These are phyloP conservation scores for Aspergillus latus DNA, from an alignment of 2,329 filamentous ascomycete species.

Conservation along the genomic window DNA sequence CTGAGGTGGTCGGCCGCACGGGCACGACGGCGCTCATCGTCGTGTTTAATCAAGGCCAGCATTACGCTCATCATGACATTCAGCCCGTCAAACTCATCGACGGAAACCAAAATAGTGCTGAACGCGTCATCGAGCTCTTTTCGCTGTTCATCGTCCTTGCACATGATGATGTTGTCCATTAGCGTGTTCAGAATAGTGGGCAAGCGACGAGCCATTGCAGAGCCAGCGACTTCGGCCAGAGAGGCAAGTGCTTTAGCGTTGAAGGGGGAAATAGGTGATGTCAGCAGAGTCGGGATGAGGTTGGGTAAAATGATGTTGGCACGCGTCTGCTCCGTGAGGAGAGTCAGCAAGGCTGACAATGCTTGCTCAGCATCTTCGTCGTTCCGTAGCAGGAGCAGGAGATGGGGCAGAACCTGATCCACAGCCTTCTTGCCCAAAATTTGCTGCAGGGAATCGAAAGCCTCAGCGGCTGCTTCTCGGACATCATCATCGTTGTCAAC, in stretches of 20 bases:
- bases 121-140: conserved; percentile 77
- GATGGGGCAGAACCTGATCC: conserved; percentile 89
- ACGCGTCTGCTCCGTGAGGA: conserved; percentile 88
- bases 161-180: conserved; percentile 82
- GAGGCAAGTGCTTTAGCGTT: conserved; percentile 94
- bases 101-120: conserved; percentile 84
- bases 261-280: conserved; percentile 87
- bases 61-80: conserved; percentile 96
- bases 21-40: conserved; percentile 82
- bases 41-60: conserved; percentile 82
- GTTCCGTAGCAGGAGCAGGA: conserved; percentile 83
- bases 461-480: conserved; percentile 91
- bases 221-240: conserved; percentile 83
- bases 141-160: conserved; percentile 69
- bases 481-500: conserved; percentile 89
- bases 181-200: conserved; percentile 89
- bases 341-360: conserved; percentile 83
- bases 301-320: conserved; percentile 97
- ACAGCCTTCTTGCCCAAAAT: conserved; percentile 92
- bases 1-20: conserved; percentile 76
- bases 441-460: conserved; percentile 92
- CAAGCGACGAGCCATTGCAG: conserved; percentile 85
- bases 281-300: conserved; percentile 87
- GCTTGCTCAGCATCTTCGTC: conserved; percentile 89
- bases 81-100: conserved; percentile 93